A percentile compares a stretch with the other conserved stretches of the same genome.
phyloP scores from a whole-genome alignment of 2,329 filamentous ascomycete genomes.

The Fusarium coicis region DNA sequence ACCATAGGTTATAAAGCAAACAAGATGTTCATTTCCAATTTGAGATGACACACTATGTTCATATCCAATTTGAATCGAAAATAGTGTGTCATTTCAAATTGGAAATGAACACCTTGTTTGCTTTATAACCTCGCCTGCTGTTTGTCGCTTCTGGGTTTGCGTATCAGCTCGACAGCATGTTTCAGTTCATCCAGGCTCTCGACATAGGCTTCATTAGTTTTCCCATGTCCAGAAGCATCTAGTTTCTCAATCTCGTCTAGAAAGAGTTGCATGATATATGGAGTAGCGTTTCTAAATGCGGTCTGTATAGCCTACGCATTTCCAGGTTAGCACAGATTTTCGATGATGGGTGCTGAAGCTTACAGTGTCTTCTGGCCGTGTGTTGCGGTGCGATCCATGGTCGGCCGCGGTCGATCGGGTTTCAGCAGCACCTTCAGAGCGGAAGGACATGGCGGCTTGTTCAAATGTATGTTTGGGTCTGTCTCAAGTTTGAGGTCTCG shows the following conservation, averaged over 20 bases:
- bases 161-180: neutral
- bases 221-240: neutral
- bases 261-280: neutral
- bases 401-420: accelerated
- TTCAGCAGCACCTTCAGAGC: accelerated
- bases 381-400: too few species aligned
- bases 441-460: accelerated
- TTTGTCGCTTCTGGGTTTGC: neutral
- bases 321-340: accelerated
- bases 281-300: neutral
- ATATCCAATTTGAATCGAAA: too few species aligned
- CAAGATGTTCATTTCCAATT: too few species aligned
- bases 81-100: too few species aligned
- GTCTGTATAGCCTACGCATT: neutral
- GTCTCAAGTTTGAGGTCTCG: neutral
- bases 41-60: too few species aligned
- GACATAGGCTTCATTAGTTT: neutral
- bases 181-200: neutral
- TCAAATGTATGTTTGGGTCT: neutral
- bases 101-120: too few species aligned
- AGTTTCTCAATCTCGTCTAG: neutral
- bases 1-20: too few species aligned
- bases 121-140: neutral
- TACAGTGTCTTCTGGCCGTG: neutral
- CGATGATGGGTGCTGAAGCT: too few species aligned